Base-by-base conservation (phyloP, 1,284 basidiomycete species). In the Marasmius sp. region DNA sequence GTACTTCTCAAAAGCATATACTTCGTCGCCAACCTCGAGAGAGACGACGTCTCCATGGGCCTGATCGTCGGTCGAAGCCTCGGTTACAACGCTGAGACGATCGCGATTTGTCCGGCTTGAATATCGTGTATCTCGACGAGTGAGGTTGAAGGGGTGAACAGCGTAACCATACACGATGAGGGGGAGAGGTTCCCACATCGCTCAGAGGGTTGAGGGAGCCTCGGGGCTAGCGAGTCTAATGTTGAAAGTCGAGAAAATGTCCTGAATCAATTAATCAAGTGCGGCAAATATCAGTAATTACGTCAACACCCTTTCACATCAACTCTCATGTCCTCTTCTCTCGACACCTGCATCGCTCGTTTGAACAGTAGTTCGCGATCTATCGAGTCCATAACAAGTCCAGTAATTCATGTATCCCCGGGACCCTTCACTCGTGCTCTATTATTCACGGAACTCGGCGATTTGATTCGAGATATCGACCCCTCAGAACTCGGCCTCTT, bases 1-100 rank as follows among this genome's bases (percentile, higher is more conserved):
- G 73, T 94, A 95, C 72, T 89, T 89, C 77, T 97, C 95, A 70
- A 97, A 97, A 27, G 95, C 94, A 77, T 98, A 98, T 43, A 98
- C 89, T 73, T 98, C 96, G 73, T 98, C 96, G 57, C 97, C 97
- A 22, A 98, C 89, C 66, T 93, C 92, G 57, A 93, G 81, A 16
- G 86, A 84, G 39, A 93, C 91, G n/a, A 93, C 87, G 63, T 93
- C 90, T 61, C 85, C 81, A 75, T 89, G 83, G 0, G 83, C 79
- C 39, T 85, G 81, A 53, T 91, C 88, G 58, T 88, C 88, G 11
- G 82, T 81, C 1, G 88, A 90, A 34, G 77, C 82, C 67, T 91
- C 89, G 6, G 89, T 91, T 64, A 88, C 86, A 0, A 83, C 87
- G 1, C 89, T 92, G 60, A 86, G 80, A 49, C 87, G 83, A 59